These are phyloP conservation scores for Petasospora fabianii DNA, from an alignment of 1,139 yeast species.

Conservation along the genomic window DNA sequence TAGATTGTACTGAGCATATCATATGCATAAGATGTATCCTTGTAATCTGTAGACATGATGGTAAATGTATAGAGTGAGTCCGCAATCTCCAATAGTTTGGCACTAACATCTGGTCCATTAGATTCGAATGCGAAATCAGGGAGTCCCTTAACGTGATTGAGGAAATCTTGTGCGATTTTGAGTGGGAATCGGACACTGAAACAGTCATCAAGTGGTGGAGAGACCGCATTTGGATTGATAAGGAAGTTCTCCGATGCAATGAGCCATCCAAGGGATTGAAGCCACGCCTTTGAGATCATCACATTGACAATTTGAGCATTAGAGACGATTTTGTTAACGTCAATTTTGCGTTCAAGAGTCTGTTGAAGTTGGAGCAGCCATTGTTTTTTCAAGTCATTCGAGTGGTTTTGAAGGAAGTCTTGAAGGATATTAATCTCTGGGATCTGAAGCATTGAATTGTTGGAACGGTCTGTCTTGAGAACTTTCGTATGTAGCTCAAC, in stretches of 20 bases:
- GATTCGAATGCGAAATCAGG: conserved; percentile 25
- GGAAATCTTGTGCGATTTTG: conserved; percentile 21
- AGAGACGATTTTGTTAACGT: conserved; percentile 9
- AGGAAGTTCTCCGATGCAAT: conserved; percentile 21
- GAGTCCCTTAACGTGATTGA: conserved; percentile 15
- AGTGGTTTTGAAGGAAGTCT: conserved; percentile 19
- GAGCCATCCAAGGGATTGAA: conserved; percentile 25
- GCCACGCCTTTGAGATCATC: conserved; percentile 25
- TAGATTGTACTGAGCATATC: conserved; percentile 18
- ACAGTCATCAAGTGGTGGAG: conserved; percentile 16
- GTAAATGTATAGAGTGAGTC: conserved; percentile 21
- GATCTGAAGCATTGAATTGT: conserved; percentile 9
- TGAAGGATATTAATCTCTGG: conserved; percentile 19
- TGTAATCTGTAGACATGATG: conserved; percentile 12
- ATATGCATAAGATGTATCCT: conserved; percentile 16
- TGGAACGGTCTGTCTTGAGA: conserved; percentile 8
- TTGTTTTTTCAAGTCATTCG: conserved; percentile 18
- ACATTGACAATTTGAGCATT: conserved; percentile 25
- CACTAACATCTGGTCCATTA: conserved; percentile 25
- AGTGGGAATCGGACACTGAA: conserved; percentile 22
- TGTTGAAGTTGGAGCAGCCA: conserved; percentile 21
- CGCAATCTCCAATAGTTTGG: conserved; percentile 23
- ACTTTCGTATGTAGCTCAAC: conserved; percentile 20
- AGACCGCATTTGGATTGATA: conserved; percentile 12
- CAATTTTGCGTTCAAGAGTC: conserved; percentile 16